These are phyloP conservation scores for Starmerella khaoyaiensis DNA, from an alignment of 805 yeast species.

Conservation along the genomic window DNA sequence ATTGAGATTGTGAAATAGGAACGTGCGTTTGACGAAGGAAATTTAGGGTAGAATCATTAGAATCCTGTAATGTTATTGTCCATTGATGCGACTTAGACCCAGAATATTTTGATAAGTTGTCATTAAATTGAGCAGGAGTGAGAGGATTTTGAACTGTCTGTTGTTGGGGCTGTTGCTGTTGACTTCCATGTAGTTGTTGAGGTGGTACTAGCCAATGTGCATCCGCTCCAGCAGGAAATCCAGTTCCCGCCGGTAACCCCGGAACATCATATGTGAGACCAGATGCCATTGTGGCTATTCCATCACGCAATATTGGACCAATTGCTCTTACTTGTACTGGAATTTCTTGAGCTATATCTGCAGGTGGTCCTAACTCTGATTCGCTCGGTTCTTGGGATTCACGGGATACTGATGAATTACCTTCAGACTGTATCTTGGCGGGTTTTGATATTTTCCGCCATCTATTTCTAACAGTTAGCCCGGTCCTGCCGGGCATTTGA, in stretches of 20 bases:
- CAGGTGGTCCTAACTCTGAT: not conserved
- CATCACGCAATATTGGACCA: too few species aligned
- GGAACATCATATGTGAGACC: slow-evolving; percentile 13
- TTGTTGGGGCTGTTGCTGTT: not conserved
- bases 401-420: not conserved
- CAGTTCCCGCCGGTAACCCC: slow-evolving; percentile 12
- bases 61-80: slow-evolving; percentile 16
- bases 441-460: slow-evolving; percentile 73
- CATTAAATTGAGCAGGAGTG: too few species aligned
- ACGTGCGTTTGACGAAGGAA: slow-evolving; percentile 18
- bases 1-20: slow-evolving; percentile 18
- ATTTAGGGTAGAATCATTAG: slow-evolving; percentile 1
- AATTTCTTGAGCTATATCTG: not conserved
- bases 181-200: not conserved
- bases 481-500: slow-evolving; percentile 66
- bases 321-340: not conserved
- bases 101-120: too few species aligned
- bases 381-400: not conserved
- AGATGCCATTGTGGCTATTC: not conserved
- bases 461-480: slow-evolving; percentile 79
- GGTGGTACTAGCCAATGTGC: slow-evolving; percentile 12
- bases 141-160: not conserved
- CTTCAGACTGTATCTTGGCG: too few species aligned
- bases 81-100: too few species aligned
- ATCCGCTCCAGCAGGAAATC: slow-evolving; percentile 20